phyloP scores from a whole-genome alignment of 139 green algal species.

The Chlorella sorokiniana region DNA sequence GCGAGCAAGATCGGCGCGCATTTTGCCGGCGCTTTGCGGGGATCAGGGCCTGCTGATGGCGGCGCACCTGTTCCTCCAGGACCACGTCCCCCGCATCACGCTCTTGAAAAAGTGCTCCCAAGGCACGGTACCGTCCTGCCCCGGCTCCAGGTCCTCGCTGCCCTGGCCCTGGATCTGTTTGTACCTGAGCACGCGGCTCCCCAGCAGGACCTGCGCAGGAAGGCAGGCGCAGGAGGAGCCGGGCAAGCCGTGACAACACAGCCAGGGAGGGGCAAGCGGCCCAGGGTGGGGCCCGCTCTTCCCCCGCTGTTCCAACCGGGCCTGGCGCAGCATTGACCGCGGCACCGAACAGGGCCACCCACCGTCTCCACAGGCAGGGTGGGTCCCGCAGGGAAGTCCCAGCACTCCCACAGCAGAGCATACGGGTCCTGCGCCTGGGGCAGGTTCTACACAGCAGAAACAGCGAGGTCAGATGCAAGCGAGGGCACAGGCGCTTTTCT shows the following conservation, averaged over 20 bases:
- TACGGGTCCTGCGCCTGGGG: neutral
- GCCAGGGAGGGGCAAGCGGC: no score
- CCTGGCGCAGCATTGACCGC: neutral
- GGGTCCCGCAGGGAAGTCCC: neutral
- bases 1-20: no score
- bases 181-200: neutral
- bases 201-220: neutral
- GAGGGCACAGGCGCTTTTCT: no score
- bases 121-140: neutral
- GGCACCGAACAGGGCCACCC: neutral
- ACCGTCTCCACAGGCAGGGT: neutral
- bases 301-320: no score
- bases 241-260: neutral
- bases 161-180: neutral
- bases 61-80: neutral
- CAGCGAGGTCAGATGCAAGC: neutral
- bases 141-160: neutral
- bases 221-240: neutral
- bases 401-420: neutral
- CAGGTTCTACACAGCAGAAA: slow-evolving; percentile 3
- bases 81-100: neutral
- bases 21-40: no score
- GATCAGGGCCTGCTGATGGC: no score
- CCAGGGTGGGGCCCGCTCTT: no score
- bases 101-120: neutral